Percentiles rank a stretch among this genome's conserved stretches.
Conservation (phyloP, 805 yeast species). For the Teunomyces barrocoloradensis region DNA sequence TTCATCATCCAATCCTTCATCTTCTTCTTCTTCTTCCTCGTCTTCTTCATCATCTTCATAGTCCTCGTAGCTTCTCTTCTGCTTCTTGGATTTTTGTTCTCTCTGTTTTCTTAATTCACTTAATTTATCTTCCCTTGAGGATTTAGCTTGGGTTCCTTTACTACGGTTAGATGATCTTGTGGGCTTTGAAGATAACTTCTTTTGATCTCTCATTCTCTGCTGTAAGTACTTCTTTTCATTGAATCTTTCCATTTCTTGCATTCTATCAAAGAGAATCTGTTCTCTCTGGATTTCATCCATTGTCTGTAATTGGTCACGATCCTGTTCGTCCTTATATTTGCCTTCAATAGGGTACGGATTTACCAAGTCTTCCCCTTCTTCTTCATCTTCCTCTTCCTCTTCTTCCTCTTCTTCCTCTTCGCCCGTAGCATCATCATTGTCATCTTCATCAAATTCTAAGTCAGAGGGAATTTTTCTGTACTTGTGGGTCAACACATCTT, state of each 20-base stretch:
- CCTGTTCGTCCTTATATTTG: constrained; percentile 79
- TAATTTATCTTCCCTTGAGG: constrained; percentile 52
- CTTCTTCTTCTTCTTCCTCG: constrained; percentile 32
- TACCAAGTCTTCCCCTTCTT: constrained; percentile 37
- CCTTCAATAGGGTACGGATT: constrained; percentile 95
- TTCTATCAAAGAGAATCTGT: constrained; percentile 84
- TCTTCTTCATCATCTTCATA: constrained; percentile 23
- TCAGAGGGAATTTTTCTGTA: constrained; percentile 22
- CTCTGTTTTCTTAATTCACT: constrained; percentile 75
- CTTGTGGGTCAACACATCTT: constrained; percentile 27
- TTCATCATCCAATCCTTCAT: constrained; percentile 41
- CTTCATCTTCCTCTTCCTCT: constrained; percentile 29
- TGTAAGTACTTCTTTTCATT: constrained; percentile 82
- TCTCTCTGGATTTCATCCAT: constrained; percentile 95
- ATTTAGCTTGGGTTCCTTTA: constrained; percentile 23
- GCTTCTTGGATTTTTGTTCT: constrained; percentile 54
- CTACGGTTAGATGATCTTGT: constrained; percentile 40
- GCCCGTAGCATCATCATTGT: constrained; percentile 16
- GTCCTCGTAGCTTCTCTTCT: constrained; percentile 13
- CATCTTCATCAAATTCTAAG: constrained; percentile 15
- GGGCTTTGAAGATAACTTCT: constrained; percentile 21
- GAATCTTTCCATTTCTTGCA: constrained; percentile 85
- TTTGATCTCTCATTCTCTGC: constrained; percentile 68
- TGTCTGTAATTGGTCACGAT: constrained; percentile 58
- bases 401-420: constrained; percentile 25